Evolutionary conservation across 805 yeast species (phyloP).

Genomic region (Myxozyma melibiosi): DNA sequence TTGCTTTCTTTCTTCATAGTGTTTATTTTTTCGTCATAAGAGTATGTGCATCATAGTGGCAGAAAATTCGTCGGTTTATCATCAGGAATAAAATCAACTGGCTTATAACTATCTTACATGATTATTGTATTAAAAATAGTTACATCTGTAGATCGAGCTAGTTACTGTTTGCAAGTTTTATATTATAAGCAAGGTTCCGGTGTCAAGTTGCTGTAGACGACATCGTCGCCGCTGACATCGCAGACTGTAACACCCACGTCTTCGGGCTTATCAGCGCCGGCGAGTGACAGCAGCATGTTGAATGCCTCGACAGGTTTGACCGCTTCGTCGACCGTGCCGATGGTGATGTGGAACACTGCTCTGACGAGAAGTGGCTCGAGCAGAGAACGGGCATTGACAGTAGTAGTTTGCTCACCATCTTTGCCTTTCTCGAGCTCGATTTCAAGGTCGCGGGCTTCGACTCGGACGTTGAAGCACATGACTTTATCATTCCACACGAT

Average conservation of each 20-base stretch:
- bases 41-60: too few relatives aligned
- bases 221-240: conserved; percentile 1
- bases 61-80: too few relatives aligned
- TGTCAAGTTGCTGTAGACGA: background rate
- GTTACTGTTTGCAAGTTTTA: background rate
- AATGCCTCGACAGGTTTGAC: conserved; percentile 60
- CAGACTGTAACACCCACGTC: conserved; percentile 5
- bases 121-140: too few relatives aligned
- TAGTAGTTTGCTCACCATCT: too few relatives aligned
- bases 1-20: too few relatives aligned
- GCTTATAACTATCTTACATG: too few relatives aligned
- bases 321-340: conserved; percentile 57
- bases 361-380: conserved; percentile 52
- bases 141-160: background rate
- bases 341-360: conserved; percentile 72
- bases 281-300: background rate
- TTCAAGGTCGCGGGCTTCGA: conserved; percentile 51
- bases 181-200: background rate
- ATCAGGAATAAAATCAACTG: too few relatives aligned
- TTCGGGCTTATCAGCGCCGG: background rate
- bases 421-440: too few relatives aligned
- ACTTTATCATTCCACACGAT: conserved; percentile 19
- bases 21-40: too few relatives aligned
- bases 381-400: too few relatives aligned
- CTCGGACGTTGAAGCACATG: conserved; percentile 46